Base-by-base conservation (phyloP, 192 early-diverging fungal species). In the Linnemannia elongata region DNA sequence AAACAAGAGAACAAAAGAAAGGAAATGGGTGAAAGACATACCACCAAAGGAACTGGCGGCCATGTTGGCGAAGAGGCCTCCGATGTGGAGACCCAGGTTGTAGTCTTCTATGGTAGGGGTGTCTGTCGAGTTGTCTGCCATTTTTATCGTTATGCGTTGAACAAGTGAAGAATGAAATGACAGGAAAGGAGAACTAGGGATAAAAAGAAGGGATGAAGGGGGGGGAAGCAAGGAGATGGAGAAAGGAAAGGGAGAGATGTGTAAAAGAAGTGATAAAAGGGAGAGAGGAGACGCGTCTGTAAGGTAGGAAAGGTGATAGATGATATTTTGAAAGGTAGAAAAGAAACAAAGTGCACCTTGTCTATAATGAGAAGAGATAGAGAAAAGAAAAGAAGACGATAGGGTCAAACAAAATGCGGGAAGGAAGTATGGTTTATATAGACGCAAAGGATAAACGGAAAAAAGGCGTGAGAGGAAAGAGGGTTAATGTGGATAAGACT, bases 61-160 rank as follows among this genome's bases (percentile, higher is more conserved):
- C 83, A 85, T 72, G 74, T 79, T 85, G 60, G 83, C 83, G 79
- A 85, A 85, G 49, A 85, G 77, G 4, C 73, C 78, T 15, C 83
- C 83, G 27, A 85, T 76, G 73, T 85, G 83, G 17, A 85, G 42
- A 6, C 60, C 17, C 12, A 85, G 17, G 83, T 79, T 76, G 68
- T 79, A 85, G 33, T 79, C 83, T 49, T 83, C 82, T 27, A 39
- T 7, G 0, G 9, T 57, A 45, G 72, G 45, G 4, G 57, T 74
- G 5, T 66, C 60, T 33, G 63, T 52, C 13, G 66, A 49, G 39
- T 70, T 49, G 30, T 76, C 52, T 76, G 74, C 41, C 57, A 42
- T 44, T 33, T 6, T 27, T 44, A 20, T 52, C 22, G 3, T 52
- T 52, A 22, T 52, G 49, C 5, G 6, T 22, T n/a, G 49, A 1